A percentile compares a stretch with the other conserved stretches of the same genome.
Evolutionary conservation across 2,329 filamentous ascomycete genomes (phyloP).

Genomic region (Colletotrichum simmondsii): DNA sequence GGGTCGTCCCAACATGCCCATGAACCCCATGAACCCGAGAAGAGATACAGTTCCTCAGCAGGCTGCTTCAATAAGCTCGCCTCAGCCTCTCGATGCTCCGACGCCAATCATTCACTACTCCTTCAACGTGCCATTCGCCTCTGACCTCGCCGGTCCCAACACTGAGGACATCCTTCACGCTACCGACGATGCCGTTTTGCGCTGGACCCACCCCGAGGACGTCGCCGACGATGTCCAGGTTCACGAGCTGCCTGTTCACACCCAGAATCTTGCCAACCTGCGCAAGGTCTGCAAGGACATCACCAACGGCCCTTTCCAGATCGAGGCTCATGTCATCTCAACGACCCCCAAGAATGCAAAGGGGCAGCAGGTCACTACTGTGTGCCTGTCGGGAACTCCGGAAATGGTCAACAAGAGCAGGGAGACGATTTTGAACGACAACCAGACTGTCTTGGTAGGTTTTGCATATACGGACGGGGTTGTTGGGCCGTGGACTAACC

Average conservation of each 20-base stretch:
- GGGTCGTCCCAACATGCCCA: slow-evolving; percentile 67
- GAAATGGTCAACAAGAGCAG: slow-evolving; percentile 91
- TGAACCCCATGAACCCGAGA: slow-evolving; percentile 67
- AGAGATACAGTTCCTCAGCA: slow-evolving; percentile 64
- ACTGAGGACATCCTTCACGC: slow-evolving; percentile 95
- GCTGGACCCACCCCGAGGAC: slow-evolving; percentile 93
- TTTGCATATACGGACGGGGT: background rate
- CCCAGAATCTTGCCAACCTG: slow-evolving; percentile 84
- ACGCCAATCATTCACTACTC: slow-evolving; percentile 81
- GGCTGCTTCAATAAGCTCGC: slow-evolving; percentile 70
- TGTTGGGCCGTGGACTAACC: slow-evolving; percentile 38
- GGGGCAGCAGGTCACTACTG: slow-evolving; percentile 80
- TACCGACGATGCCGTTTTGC: slow-evolving; percentile 84
- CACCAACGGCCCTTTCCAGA: slow-evolving; percentile 74
- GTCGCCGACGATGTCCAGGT: slow-evolving; percentile 86
- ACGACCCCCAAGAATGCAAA: slow-evolving; percentile 80
- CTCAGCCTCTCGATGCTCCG: slow-evolving; percentile 74
- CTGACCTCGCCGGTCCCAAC: slow-evolving; percentile 90
- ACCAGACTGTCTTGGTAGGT: slow-evolving; percentile 89
- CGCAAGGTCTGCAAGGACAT: slow-evolving; percentile 85
- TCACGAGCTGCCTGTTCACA: slow-evolving; percentile 92
- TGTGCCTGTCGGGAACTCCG: slow-evolving; percentile 88
- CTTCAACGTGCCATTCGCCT: slow-evolving; percentile 97
- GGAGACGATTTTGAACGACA: slow-evolving; percentile 90
- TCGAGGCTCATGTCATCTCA: slow-evolving; percentile 86